Conservation (phyloP, 192 early-diverging fungal genomes). For the Helicostylum pulchrum region DNA sequence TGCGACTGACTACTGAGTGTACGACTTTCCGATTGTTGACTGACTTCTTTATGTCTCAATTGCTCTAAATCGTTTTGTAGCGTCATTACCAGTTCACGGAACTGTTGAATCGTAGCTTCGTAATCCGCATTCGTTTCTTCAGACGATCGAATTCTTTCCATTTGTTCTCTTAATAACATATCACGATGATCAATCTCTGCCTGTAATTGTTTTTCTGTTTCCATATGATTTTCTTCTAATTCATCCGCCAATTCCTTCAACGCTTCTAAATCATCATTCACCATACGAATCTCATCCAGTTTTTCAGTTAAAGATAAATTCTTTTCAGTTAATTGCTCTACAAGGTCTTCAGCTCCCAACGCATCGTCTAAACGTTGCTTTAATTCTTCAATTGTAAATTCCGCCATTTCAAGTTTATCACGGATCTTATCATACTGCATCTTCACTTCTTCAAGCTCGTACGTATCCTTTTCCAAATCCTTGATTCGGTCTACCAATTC, state of each 20-base stretch:
- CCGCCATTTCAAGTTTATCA: conserved; percentile 59
- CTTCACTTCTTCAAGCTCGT: conserved; percentile 54
- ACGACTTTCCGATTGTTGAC: conserved; percentile 54
- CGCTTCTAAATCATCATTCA: conserved; percentile 85
- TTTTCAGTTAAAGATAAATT: conserved; percentile 78
- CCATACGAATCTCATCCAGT: conserved; percentile 73
- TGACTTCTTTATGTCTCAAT: conserved; percentile 63
- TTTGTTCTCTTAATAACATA: conserved; percentile 58
- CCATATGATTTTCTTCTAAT: conserved; percentile 88
- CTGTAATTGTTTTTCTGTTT: conserved; percentile 81
- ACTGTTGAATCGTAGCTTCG: conserved; percentile 81
- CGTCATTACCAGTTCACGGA: conserved; percentile 75
- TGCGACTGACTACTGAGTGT: conserved; percentile 68
- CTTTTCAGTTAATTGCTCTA: conserved; percentile 78
- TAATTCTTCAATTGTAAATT: conserved; percentile 77
- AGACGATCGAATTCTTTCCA: conserved; percentile 53
- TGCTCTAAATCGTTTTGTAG: conserved; percentile 76
- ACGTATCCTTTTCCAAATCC: conserved; percentile 68
- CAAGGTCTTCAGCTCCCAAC: conserved; percentile 78
- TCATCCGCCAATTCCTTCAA: conserved; percentile 89
- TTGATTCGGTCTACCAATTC: conserved; percentile 61
- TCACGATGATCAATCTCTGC: conserved; percentile 83
- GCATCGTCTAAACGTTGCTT: conserved; percentile 80
- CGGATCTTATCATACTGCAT: conserved; percentile 52
- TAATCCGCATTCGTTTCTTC: conserved; percentile 86